Evolutionary conservation across 2,329 filamentous ascomycete species (phyloP).

Genomic region (Lachnellula subtilissima): DNA sequence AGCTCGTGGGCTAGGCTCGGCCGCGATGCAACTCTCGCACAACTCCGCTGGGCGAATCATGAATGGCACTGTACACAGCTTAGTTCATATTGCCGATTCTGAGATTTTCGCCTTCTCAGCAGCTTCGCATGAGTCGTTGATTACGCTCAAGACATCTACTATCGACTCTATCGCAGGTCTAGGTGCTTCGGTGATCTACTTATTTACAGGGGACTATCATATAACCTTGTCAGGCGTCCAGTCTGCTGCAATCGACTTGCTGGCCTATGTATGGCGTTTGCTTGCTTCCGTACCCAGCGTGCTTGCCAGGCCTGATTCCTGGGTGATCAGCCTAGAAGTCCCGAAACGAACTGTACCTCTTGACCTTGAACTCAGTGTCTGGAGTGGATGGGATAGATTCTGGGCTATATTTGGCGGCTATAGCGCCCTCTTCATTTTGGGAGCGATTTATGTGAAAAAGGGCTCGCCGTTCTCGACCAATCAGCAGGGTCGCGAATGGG

Average conservation of each 20-base stretch:
- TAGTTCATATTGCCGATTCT: slow-evolving; percentile 40
- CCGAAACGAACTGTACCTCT: slow-evolving; percentile 33
- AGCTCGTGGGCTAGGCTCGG: slow-evolving; percentile 8
- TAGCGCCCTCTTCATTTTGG: slow-evolving; percentile 65
- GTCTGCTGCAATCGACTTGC: slow-evolving; percentile 1
- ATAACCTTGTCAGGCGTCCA: slow-evolving; percentile 18
- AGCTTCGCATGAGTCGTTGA: slow-evolving; percentile 66
- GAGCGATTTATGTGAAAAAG: slow-evolving; percentile 73
- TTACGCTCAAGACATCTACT: slow-evolving; percentile 53
- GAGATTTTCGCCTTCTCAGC: slow-evolving; percentile 75
- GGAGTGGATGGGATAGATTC: slow-evolving; percentile 60
- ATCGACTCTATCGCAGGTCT: slow-evolving; percentile 37
- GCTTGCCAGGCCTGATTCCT: slow-evolving; percentile 46
- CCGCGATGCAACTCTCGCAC: slow-evolving; percentile 23
- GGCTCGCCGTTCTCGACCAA: slow-evolving; percentile 62
- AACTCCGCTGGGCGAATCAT: slow-evolving; percentile 38
- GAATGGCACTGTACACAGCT: slow-evolving; percentile 44
- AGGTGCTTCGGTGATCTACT: slow-evolving; percentile 38
- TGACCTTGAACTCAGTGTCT: slow-evolving; percentile 59
- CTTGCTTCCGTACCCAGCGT: slow-evolving; percentile 32
- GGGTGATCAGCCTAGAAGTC: slow-evolving; percentile 54
- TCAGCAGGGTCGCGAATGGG: slow-evolving; percentile 56
- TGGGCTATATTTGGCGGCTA: slow-evolving; percentile 81
- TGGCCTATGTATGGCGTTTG: slow-evolving; percentile 8
- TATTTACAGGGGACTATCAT: slow-evolving; percentile 41